Percentiles rank a stretch among this genome's conserved stretches.
phyloP scores from a whole-genome alignment of 345 rosid genomes.

The Acer campestre region DNA sequence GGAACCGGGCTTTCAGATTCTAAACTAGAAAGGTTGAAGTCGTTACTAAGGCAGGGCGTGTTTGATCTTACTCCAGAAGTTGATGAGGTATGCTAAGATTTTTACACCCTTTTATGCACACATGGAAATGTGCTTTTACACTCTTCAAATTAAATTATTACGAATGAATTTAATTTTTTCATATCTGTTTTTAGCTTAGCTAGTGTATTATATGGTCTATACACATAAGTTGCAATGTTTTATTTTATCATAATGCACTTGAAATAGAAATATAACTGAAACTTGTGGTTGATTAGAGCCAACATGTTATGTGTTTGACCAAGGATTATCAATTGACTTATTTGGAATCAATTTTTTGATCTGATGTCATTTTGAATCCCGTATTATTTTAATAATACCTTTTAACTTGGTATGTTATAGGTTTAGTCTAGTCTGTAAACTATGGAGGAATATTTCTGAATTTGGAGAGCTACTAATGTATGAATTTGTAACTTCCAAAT shows the following conservation, averaged over 20 bases:
- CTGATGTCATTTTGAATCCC: not conserved
- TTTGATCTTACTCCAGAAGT: constrained; percentile 45
- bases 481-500: too few species aligned
- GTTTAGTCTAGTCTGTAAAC: not conserved
- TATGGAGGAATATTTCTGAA: not conserved
- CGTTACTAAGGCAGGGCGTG: constrained; percentile 47
- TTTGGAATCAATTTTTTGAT: not conserved
- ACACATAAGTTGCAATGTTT: not conserved
- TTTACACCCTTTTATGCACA: not conserved
- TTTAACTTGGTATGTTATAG: not conserved
- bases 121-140: not conserved
- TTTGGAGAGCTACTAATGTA: not conserved
- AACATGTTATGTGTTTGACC: not conserved
- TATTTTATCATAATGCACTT: not conserved
- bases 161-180: not conserved
- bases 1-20: constrained; percentile 46
- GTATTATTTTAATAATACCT: not conserved
- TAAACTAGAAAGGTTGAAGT: constrained; percentile 46
- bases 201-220: not conserved
- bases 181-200: not conserved
- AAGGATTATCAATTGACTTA: not conserved
- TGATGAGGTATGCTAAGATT: constrained; percentile 47
- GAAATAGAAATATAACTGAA: not conserved
- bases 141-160: not conserved
- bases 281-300: not conserved